phyloP scores from a whole-genome alignment of 306 rosid species.

The Myrica gale region DNA sequence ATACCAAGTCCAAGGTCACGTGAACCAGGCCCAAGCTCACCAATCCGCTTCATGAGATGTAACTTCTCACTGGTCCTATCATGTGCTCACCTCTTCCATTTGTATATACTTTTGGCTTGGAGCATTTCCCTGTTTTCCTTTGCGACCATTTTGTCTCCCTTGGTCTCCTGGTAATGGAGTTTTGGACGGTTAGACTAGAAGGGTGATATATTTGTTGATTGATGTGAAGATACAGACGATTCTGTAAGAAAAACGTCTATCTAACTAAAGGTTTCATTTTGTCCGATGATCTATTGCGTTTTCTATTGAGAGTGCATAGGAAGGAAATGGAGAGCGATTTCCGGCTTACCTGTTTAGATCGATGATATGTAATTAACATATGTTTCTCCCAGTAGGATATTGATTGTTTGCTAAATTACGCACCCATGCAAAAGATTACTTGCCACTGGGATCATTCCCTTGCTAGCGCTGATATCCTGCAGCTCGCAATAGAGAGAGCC shows the following conservation, averaged over 20 bases:
- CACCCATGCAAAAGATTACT: no score
- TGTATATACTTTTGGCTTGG: conserved; percentile 33
- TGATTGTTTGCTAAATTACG: no score
- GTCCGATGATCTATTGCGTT: background rate
- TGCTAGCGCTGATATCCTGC: no score
- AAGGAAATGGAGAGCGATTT: no score
- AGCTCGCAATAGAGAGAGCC: no score
- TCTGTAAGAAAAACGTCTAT: conserved; percentile 3
- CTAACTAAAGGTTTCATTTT: background rate
- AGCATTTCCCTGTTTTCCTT: background rate
- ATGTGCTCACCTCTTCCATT: background rate
- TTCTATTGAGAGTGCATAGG: background rate
- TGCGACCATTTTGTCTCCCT: conserved; percentile 11
- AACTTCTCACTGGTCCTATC: background rate
- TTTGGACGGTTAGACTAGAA: background rate
- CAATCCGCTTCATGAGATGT: conserved; percentile 36
- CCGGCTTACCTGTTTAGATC: no score
- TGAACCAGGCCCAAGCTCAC: conserved; percentile 42
- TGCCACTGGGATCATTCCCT: no score
- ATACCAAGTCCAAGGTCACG: conserved; percentile 36
- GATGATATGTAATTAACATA: no score
- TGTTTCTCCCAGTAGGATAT: no score
- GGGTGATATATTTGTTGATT: conserved; percentile 24
- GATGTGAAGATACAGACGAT: conserved; percentile 5
- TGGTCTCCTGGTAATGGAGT: background rate